Evolutionary conservation across 192 early-diverging fungal species (phyloP).

Genomic region (Coemansia asiatica): DNA sequence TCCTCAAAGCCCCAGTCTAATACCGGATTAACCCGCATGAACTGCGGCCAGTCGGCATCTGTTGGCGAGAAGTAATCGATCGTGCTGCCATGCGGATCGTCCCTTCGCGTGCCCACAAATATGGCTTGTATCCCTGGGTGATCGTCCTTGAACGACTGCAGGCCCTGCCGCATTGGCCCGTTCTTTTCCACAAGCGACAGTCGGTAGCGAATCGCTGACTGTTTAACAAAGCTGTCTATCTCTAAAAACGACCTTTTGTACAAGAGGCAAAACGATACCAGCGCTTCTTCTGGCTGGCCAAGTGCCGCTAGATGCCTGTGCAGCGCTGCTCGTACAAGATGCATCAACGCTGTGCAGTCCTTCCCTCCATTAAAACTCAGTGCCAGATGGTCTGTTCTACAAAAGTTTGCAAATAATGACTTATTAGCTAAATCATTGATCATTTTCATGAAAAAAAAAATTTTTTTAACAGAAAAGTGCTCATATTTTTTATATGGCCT

Average conservation of each 20-base stretch:
- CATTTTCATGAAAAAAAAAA: too few species aligned
- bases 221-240: conserved; percentile 83
- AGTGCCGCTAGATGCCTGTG: conserved; percentile 28
- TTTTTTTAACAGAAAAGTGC: too few species aligned
- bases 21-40: conserved; percentile 91
- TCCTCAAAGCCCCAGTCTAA: conserved; percentile 86
- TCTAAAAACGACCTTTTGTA: conserved; percentile 78
- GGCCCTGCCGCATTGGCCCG: conserved; percentile 76
- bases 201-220: conserved; percentile 67
- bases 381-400: conserved; percentile 64
- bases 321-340: conserved; percentile 72
- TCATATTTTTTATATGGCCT: too few species aligned
- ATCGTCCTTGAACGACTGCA: conserved; percentile 67
- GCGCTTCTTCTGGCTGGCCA: conserved; percentile 9
- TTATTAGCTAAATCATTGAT: background rate
- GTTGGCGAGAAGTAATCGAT: conserved; percentile 66
- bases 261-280: conserved; percentile 77
- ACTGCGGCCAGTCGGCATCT: conserved; percentile 85
- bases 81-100: conserved; percentile 69
- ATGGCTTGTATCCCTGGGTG: conserved; percentile 67
- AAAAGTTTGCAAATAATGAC: background rate
- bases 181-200: conserved; percentile 65
- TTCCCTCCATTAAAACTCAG: conserved; percentile 97
- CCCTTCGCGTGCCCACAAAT: conserved; percentile 77
- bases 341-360: conserved; percentile 92